Evolutionary conservation across 176 grass and related monocot species (phyloP).

Genomic region (Pontederia crassipes): DNA sequence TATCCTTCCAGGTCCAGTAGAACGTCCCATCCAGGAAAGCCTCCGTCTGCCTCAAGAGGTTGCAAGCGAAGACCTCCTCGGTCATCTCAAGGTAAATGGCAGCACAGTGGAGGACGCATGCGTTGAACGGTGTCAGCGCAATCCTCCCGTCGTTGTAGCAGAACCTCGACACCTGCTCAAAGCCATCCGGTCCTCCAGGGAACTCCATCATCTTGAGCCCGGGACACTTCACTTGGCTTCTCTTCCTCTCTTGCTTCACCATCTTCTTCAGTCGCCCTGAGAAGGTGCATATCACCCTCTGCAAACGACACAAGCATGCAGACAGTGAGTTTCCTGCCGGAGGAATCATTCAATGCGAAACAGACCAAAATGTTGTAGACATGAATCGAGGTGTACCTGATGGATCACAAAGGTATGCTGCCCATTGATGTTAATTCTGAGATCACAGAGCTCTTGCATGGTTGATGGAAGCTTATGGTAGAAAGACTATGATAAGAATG

Average conservation of each 20-base stretch:
- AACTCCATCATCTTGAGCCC: slow-evolving; percentile 39
- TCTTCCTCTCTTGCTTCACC: slow-evolving; percentile 42
- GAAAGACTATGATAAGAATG: not conserved
- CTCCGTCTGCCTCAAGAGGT: slow-evolving; percentile 61
- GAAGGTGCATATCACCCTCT: slow-evolving; percentile 68
- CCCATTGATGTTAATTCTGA: slow-evolving; percentile 82
- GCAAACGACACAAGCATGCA: not conserved
- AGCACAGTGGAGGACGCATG: slow-evolving; percentile 50
- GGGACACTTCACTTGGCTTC: not conserved
- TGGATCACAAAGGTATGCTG: slow-evolving; percentile 72
- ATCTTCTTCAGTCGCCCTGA: slow-evolving; percentile 57
- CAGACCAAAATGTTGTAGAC: not conserved
- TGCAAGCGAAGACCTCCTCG: slow-evolving; percentile 59
- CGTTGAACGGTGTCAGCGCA: slow-evolving; percentile 42
- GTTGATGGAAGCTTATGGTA: slow-evolving; percentile 1
- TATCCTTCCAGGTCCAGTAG: slow-evolving; percentile 73
- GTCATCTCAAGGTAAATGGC: slow-evolving; percentile 79
- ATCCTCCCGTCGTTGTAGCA: slow-evolving; percentile 72
- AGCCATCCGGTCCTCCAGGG: slow-evolving; percentile 61
- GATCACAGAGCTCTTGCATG: slow-evolving; percentile 83
- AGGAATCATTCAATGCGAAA: not conserved
- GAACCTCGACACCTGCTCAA: slow-evolving; percentile 66
- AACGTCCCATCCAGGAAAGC: slow-evolving; percentile 60
- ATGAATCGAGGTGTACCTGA: slow-evolving; percentile 29
- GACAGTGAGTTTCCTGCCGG: not conserved